Evolutionary conservation across 257 asterid species (phyloP).

Genomic region (Lycium barbarum): DNA sequence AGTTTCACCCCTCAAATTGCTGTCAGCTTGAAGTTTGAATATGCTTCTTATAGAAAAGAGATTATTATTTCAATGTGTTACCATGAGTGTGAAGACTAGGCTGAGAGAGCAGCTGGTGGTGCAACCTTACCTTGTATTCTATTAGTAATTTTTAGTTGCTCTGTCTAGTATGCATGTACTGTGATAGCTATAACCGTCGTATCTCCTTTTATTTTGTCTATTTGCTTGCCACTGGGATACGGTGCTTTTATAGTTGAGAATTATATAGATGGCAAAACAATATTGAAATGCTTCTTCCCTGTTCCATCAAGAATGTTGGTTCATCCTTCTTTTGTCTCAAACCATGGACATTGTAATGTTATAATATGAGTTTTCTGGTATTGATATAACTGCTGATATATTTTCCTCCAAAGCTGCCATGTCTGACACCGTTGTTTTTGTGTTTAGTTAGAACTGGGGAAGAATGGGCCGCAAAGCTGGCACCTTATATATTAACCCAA

Average conservation of each 20-base stretch:
- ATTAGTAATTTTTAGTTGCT: not conserved
- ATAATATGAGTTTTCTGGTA: conserved; percentile 13
- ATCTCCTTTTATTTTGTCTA: not conserved
- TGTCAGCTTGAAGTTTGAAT: not conserved
- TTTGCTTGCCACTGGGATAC: not conserved
- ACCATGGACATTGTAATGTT: not conserved
- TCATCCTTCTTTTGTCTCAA: not conserved
- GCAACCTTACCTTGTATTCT: not conserved
- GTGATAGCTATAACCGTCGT: not conserved
- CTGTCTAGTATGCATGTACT: not conserved
- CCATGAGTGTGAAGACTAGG: not conserved
- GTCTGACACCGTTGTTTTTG: not conserved
- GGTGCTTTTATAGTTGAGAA: conserved; percentile 1
- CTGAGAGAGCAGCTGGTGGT: not conserved
- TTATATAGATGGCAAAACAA: not conserved
- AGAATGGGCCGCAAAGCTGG: conserved; percentile 88
- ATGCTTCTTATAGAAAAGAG: not conserved
- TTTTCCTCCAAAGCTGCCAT: not conserved
- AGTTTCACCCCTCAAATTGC: not conserved
- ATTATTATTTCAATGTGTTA: not conserved
- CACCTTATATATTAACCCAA: conserved; percentile 69
- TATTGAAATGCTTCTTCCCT: not conserved
- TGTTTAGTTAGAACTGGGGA: conserved; percentile 35
- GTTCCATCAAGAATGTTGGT: conserved; percentile 1
- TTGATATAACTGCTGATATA: not conserved